Evolutionary conservation across 805 yeast genomes (phyloP).

Genomic region (Saccharomyces jurei): DNA sequence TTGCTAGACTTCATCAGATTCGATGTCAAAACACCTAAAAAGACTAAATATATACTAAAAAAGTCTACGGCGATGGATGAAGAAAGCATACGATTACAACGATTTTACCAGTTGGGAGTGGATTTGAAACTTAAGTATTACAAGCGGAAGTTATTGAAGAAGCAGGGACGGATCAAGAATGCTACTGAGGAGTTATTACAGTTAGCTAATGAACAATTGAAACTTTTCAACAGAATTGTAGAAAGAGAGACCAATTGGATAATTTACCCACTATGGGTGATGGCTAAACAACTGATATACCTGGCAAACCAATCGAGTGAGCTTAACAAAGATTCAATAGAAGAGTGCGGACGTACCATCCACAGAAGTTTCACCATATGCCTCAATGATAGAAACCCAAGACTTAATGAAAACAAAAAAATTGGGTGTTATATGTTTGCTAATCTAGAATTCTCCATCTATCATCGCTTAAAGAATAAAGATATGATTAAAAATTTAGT

Average conservation of each 20-base stretch:
- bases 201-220: conserved; percentile 35
- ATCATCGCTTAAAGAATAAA: conserved; percentile 54
- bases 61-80: not conserved
- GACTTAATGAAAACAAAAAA: conserved; percentile 42
- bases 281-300: conserved; percentile 23
- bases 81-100: not conserved
- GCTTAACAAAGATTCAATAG: conserved; percentile 24
- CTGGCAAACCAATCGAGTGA: conserved; percentile 18
- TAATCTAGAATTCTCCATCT: conserved; percentile 59
- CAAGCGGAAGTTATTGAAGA: conserved; percentile 2
- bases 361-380: conserved; percentile 71
- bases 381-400: conserved; percentile 67
- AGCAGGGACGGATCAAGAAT: not conserved
- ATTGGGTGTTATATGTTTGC: conserved; percentile 63
- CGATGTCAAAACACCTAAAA: not conserved
- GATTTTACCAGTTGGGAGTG: not conserved
- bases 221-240: conserved; percentile 43
- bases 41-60: not conserved
- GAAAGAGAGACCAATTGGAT: conserved; percentile 50
- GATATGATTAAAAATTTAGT: conserved; percentile 71
- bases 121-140: conserved; percentile 4
- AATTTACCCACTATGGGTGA: conserved; percentile 13
- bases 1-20: conserved; percentile 10
- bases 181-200: conserved; percentile 11
- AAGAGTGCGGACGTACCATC: conserved; percentile 52